These are phyloP conservation scores for Ceriops decandra DNA, from an alignment of 345 rosid genomes.

Conservation along the genomic window DNA sequence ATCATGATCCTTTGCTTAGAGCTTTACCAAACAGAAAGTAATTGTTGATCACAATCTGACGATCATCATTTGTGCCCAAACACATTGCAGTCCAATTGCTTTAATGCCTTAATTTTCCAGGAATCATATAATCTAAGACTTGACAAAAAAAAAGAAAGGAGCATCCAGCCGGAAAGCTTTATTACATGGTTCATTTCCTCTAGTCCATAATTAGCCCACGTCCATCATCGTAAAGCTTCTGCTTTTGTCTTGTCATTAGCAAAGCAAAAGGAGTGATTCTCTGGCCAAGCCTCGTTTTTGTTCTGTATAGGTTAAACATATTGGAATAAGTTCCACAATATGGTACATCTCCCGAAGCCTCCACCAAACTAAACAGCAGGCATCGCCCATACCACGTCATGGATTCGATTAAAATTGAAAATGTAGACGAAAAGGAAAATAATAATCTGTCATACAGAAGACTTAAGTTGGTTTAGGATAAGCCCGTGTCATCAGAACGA, in stretches of 20 bases:
- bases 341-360: constrained; percentile 15
- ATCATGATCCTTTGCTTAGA: no score
- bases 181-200: neutral
- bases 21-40: neutral
- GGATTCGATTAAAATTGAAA: constrained; percentile 19
- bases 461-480: neutral
- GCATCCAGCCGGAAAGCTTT: neutral
- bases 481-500: neutral
- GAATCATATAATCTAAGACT: neutral
- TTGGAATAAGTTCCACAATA: constrained; percentile 32
- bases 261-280: constrained; percentile 13
- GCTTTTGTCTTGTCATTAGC: constrained; percentile 15
- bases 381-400: constrained; percentile 17
- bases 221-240: neutral
- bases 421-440: no score
- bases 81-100: no score
- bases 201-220: no score
- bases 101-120: neutral
- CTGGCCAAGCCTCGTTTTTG: constrained; percentile 5
- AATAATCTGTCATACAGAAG: no score
- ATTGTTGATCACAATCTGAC: neutral
- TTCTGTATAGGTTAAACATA: neutral
- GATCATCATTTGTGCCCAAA: no score
- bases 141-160: neutral
- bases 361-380: constrained; percentile 26